Evolutionary conservation across 1,139 yeast genomes (phyloP).

Genomic region (Debaryomyces subglobosus): DNA sequence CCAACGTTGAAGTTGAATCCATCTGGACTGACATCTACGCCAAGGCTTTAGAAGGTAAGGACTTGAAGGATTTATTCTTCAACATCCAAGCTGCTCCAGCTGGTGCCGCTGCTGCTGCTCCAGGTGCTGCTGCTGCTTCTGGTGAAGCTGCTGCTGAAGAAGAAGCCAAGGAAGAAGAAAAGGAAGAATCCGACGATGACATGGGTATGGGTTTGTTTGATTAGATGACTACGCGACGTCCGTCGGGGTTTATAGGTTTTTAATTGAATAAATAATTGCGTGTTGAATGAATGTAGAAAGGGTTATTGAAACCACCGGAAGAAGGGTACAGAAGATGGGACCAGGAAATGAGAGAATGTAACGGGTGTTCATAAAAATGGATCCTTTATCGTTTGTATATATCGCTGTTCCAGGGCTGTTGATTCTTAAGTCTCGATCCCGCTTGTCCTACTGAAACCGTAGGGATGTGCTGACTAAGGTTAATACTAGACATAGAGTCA

Average conservation of each 20-base stretch:
- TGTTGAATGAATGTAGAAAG: background rate
- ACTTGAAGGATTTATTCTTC: conserved; percentile 87
- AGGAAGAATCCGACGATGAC: conserved; percentile 79
- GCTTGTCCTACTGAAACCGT: too few relatives aligned
- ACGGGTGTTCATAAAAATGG: too few relatives aligned
- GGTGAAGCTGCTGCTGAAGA: conserved; percentile 53
- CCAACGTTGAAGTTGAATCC: conserved; percentile 89
- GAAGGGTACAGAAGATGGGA: too few relatives aligned
- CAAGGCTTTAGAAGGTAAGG: conserved; percentile 95
- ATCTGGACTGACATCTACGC: conserved; percentile 96
- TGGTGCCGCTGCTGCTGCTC: conserved; percentile 65
- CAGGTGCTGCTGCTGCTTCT: conserved; percentile 51
- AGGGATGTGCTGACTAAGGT: too few relatives aligned
- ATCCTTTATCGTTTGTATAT: too few relatives aligned
- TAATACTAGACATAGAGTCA: too few relatives aligned
- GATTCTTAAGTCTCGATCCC: too few relatives aligned
- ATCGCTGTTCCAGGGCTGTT: too few relatives aligned
- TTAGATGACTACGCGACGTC: conserved; percentile 25
- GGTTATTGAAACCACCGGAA: too few relatives aligned
- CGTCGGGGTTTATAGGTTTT: conserved; percentile 4
- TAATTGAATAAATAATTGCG: conserved; percentile 5
- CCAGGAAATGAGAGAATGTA: too few relatives aligned
- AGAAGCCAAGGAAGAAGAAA: conserved; percentile 63
- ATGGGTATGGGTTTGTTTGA: conserved; percentile 69
- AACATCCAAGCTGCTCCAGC: conserved; percentile 66